phyloP scores from a whole-genome alignment of 805 yeast species.

The Zygotorulaspora florentina region DNA sequence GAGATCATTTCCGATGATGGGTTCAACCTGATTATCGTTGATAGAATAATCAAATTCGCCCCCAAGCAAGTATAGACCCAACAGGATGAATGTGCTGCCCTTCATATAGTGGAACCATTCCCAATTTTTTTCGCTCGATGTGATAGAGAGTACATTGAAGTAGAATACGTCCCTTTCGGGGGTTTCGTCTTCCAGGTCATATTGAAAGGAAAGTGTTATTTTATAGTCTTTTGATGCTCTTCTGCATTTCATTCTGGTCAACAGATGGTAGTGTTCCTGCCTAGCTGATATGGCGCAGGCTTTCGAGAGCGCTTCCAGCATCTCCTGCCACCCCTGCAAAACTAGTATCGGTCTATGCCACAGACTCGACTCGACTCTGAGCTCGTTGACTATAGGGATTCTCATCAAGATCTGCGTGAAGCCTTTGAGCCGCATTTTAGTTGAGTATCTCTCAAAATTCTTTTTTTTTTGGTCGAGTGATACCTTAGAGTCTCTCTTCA shows the following conservation, averaged over 20 bases:
- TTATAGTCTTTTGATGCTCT: neutral
- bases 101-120: constrained; percentile 5
- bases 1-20: constrained; percentile 6
- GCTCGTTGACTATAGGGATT: constrained; percentile 1
- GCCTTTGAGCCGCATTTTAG: neutral
- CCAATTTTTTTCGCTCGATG: neutral
- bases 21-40: constrained; percentile 4
- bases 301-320: neutral
- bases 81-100: constrained; percentile 1
- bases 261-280: neutral
- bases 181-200: neutral
- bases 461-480: neutral
- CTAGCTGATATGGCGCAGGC: neutral
- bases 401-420: constrained; percentile 2
- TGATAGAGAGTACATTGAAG: constrained; percentile 1
- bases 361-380: neutral
- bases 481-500: constrained; percentile 5
- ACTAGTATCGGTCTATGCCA: neutral
- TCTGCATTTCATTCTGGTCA: neutral
- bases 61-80: constrained; percentile 3
- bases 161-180: neutral
- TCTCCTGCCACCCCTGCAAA: constrained; percentile 2
- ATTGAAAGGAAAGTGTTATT: neutral
- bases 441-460: constrained; percentile 1
- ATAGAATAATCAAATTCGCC: constrained; percentile 5